Percentiles rank a stretch among this genome's conserved stretches.
phyloP scores from a whole-genome alignment of 257 asterid species.

The Nicotiana tomentosiformis region DNA sequence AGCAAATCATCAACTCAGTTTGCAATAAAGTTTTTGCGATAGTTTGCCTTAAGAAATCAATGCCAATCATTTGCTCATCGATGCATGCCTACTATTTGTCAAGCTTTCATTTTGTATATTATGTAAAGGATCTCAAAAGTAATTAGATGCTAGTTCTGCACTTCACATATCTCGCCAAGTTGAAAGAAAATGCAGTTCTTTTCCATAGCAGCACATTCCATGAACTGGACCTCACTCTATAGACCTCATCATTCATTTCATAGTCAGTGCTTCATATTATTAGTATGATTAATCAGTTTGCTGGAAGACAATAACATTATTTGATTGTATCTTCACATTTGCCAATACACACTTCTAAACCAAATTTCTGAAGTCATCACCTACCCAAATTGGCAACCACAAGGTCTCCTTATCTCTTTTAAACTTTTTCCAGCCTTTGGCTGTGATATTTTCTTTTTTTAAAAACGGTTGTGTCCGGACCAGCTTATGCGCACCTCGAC shows the following conservation, averaged over 20 bases:
- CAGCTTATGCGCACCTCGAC: too few relatives aligned
- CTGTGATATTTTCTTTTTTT: neutral
- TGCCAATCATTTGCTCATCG: neutral
- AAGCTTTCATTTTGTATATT: neutral
- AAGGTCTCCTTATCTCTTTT: neutral
- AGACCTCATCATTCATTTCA: neutral
- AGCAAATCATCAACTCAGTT: neutral
- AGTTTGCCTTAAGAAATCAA: neutral
- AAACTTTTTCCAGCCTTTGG: neutral
- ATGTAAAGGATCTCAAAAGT: neutral
- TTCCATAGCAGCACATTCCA: too few relatives aligned
- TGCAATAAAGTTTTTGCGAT: neutral
- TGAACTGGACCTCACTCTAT: neutral
- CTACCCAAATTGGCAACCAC: neutral
- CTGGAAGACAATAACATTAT: neutral
- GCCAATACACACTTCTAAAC: neutral
- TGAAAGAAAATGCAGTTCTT: neutral
- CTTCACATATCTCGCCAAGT: neutral
- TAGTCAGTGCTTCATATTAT: neutral
- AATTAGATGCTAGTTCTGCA: neutral
- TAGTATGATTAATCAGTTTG: neutral
- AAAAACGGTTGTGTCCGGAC: too few relatives aligned
- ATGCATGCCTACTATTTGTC: neutral
- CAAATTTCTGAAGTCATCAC: neutral
- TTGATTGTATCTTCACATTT: neutral